These are phyloP conservation scores for Betula pendula DNA, from an alignment of 306 rosid genomes.

Conservation along the genomic window DNA sequence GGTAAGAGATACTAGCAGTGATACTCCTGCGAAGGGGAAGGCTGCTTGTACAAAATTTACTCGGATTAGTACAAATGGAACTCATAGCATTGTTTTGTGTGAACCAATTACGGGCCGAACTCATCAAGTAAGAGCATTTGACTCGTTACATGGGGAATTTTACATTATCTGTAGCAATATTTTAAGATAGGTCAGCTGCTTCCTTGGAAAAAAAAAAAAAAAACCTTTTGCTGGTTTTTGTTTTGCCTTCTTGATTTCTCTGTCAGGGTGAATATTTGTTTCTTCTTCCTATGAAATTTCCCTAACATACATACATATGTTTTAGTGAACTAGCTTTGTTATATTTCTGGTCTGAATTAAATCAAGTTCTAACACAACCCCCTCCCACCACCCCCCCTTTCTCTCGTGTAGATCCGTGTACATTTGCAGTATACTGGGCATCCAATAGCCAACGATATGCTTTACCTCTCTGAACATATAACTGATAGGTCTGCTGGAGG, in stretches of 20 bases:
- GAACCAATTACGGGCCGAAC: conserved; percentile 88
- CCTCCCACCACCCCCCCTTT: not conserved
- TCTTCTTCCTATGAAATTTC: not conserved
- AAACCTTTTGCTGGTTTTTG: not conserved
- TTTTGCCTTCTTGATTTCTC: not conserved
- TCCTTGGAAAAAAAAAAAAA: not conserved
- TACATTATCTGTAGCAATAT: not conserved
- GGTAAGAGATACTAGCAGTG: conserved; percentile 39
- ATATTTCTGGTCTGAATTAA: not conserved
- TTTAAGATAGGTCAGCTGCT: not conserved
- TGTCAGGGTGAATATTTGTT: not conserved
- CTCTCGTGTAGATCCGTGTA: conserved; percentile 72
- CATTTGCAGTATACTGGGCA: conserved; percentile 75
- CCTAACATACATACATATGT: not conserved
- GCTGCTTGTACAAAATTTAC: conserved; percentile 72
- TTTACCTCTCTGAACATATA: conserved; percentile 59
- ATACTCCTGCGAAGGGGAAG: conserved; percentile 59
- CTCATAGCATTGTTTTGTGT: conserved; percentile 71
- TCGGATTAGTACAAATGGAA: conserved; percentile 61
- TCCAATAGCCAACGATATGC: conserved; percentile 83
- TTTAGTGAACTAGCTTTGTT: conserved; percentile 1
- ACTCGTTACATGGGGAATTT: not conserved
- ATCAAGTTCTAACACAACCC: not conserved
- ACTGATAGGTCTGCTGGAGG: conserved; percentile 44
- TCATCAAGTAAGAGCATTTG: conserved; percentile 62